Conservation (phyloP, 1,284 basidiomycete species). For the Ceraceosorus guamensis region DNA sequence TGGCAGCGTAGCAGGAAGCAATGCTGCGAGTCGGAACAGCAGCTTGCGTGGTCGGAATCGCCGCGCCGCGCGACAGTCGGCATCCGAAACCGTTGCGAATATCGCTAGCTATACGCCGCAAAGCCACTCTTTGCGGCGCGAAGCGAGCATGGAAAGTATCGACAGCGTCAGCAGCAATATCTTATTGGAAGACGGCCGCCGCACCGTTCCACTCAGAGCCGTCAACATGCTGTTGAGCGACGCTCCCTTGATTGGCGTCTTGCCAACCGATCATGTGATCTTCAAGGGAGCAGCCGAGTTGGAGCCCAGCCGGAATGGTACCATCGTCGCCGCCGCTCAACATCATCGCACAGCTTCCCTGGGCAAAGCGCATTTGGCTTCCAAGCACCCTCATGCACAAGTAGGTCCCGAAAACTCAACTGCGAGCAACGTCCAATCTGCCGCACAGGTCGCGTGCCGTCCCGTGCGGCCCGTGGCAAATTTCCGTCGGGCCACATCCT, state of each 20-base stretch:
- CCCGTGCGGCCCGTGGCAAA: no score
- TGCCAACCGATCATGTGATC: no score
- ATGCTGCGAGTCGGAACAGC: constrained; percentile 17
- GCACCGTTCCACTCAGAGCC: constrained; percentile 3
- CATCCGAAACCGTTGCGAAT: constrained; percentile 1
- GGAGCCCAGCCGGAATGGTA: no score
- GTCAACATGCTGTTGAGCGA: constrained; percentile 28
- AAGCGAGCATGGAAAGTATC: constrained; percentile 31
- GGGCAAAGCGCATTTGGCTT: constrained; percentile 1
- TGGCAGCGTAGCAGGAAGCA: constrained; percentile 9
- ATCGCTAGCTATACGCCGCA: constrained; percentile 1
- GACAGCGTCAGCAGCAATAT: constrained; percentile 29
- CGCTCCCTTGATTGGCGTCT: constrained; percentile 1
- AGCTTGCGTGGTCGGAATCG: constrained; percentile 17
- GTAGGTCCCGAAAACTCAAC: no score
- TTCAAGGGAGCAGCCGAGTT: neutral
- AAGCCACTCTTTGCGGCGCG: constrained; percentile 9
- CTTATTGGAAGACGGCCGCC: neutral
- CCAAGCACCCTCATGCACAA: neutral
- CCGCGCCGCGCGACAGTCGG: neutral
- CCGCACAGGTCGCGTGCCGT: no score
- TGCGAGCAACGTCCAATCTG: no score
- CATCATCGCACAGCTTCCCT: constrained; percentile 11
- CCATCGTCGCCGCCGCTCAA: neutral
- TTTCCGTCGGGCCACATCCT: no score